Base-by-base conservation (phyloP, 805 yeast genomes). In the Wickerhamiella domercqiae region DNA sequence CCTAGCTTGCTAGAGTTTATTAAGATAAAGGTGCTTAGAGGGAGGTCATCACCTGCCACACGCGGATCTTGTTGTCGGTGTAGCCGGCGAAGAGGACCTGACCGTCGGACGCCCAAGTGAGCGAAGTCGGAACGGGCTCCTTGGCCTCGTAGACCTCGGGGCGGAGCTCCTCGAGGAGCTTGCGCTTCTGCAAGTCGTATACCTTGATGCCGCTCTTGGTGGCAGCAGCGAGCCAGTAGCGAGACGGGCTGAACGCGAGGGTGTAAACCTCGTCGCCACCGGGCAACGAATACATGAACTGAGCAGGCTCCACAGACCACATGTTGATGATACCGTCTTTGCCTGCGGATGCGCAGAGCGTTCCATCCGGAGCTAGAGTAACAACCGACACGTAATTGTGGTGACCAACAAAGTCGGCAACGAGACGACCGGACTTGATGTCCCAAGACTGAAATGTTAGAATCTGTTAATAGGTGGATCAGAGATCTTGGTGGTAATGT, bases 201-300 rank as follows among this genome's bases (percentile, higher is more conserved):
- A 90, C 78, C 81, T 86, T 87, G 75, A 90, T 83, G 62, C 95
- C 90, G 54, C 94, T 70, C 52, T 95, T 71, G 58, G 99, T 90
- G 62, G 98, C 97, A 70, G 97, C 98, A 65, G 94, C 87, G 67
- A 90, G 80, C 98, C 98, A 90, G 93, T 82, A 90, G 79, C 98
- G 86, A 93, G 82, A 82, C 71, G 99, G 98, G 66, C 97, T 87
- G 94, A 90, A 90, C 58, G 96, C 94, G 64, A 90, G 75, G 64
- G 96, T 93, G 68, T 82, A 82, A 57, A 90, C 84, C 75, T 87
- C 97, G 62, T 87, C 90, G 66, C 90, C 83, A 57, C 94, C 87
- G 59, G 73, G 70, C 66, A 90, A 75, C 60, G 94, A 77, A 93
- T 84, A 87, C 61, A 86, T 73, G 61, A 86, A 76, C 61, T 68